These are phyloP conservation scores for Pyronema domesticum DNA, from an alignment of 495 filamentous ascomycete genomes.

Conservation along the genomic window DNA sequence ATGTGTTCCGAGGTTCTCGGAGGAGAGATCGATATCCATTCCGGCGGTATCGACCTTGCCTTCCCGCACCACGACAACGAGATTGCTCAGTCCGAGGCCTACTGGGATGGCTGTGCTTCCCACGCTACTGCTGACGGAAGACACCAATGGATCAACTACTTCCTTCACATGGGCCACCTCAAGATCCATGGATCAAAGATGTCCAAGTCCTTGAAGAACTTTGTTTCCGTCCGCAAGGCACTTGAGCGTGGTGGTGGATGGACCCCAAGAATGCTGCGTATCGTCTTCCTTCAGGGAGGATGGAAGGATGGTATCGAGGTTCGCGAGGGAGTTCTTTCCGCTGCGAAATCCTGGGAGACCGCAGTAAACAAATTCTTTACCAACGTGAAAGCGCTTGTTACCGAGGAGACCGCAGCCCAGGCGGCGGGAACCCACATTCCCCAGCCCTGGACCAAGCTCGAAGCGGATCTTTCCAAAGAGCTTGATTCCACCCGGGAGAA, in stretches of 20 bases:
- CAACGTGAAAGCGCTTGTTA: constrained; percentile 46
- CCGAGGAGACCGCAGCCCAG: constrained; percentile 27
- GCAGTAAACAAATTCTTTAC: constrained; percentile 84
- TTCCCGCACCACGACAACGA: constrained; percentile 98
- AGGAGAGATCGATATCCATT: constrained; percentile 74
- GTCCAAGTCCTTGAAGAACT: constrained; percentile 92
- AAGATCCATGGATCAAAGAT: constrained; percentile 85
- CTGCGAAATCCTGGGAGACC: constrained; percentile 61
- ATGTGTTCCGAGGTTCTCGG: constrained; percentile 85
- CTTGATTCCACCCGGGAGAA: constrained; percentile 48
- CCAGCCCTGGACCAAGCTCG: constrained; percentile 8
- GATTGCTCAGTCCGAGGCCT: constrained; percentile 84
- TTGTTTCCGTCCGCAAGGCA: constrained; percentile 82
- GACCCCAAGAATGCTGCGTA: constrained; percentile 62
- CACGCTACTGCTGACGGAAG: constrained; percentile 21
- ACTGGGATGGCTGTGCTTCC: constrained; percentile 32
- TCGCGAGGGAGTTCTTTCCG: constrained; percentile 57
- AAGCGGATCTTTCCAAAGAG: constrained; percentile 9
- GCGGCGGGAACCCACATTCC: constrained; percentile 29
- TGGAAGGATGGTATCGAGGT: constrained; percentile 92
- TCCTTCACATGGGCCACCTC: constrained; percentile 89
- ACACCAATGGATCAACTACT: constrained; percentile 87
- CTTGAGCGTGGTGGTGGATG: constrained; percentile 53
- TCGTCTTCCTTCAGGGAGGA: constrained; percentile 70
- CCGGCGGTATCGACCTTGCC: constrained; percentile 77